Base-by-base conservation (phyloP, 2,329 filamentous ascomycete species). In the Scedosporium apiospermum region DNA sequence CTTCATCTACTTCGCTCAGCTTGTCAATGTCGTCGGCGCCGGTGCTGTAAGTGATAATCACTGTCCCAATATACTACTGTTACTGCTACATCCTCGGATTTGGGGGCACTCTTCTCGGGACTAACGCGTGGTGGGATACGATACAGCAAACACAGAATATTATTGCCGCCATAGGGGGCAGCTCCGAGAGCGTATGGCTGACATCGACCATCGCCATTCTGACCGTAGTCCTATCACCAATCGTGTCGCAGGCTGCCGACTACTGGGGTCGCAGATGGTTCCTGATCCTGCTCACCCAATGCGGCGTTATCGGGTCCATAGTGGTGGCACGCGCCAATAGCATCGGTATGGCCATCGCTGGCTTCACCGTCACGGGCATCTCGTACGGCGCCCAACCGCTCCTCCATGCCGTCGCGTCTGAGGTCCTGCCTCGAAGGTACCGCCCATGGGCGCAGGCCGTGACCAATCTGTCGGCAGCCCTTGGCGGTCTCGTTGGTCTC, bases 201-300 rank as follows among this genome's bases (percentile, higher is more conserved):
- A 71, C 71, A 1, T 68, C 70, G 4, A 63, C 70, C 10, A 72
- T 78, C 62, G 68, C 72, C 53, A 76, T 76, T 63, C 59, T 74
- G 21, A 76, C 75, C 1, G 70, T 70, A 6, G 72, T 76, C 9
- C 67, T 75, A 9, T 66, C 69, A 9, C 74, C 73, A 21, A 71
- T 73, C 10, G 69, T 76, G 10, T 73, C 73, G 12, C 75, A 77
- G 63, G 75, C 73, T 0, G 72, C 74, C 21, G 75, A 78, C 65
- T 76, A 74, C 67, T 77, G 75, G 75, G 75, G 75, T n/a, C 71
- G 75, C 6, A 72, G 71, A 67, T 75, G 71, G 71, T 73, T 77
- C 62, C 70, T 78, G n/a, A 68, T 78, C 27, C 59, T 70, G 21
- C 68, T 72, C 9, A 75, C 70, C 1, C 30, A 70, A 12, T 68